phyloP scores from a whole-genome alignment of 805 yeast genomes.

The Yamadazyma endophytica region DNA sequence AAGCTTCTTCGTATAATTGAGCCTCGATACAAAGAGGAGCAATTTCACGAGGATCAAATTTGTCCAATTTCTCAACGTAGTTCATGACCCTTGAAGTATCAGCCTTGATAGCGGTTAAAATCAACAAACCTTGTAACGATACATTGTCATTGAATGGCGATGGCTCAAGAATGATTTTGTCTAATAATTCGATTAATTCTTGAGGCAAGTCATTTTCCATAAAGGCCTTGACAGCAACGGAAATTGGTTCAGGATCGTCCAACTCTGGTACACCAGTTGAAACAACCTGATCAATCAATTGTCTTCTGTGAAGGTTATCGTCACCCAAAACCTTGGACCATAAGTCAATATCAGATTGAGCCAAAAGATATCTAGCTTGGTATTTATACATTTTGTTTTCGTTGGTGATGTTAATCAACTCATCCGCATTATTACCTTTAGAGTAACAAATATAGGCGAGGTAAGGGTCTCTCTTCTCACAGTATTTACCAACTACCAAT shows the following conservation, averaged over 20 bases:
- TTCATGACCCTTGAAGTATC: constrained; percentile 80
- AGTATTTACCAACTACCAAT: constrained; percentile 93
- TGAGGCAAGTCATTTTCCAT: constrained; percentile 92
- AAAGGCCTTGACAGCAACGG: constrained; percentile 89
- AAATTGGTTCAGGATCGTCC: constrained; percentile 88
- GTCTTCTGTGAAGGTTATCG: constrained; percentile 85
- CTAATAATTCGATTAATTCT: constrained; percentile 90
- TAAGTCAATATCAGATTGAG: constrained; percentile 78
- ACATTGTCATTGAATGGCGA: constrained; percentile 95
- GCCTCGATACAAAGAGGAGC: constrained; percentile 89
- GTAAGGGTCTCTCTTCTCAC: constrained; percentile 99
- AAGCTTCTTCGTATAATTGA: constrained; percentile 88
- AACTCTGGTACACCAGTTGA: constrained; percentile 95
- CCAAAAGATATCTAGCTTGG: constrained; percentile 93
- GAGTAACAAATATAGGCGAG: constrained; percentile 96
- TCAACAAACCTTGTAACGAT: constrained; percentile 86
- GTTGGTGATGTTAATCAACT: constrained; percentile 86
- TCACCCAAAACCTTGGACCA: constrained; percentile 77
- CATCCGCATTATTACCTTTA: constrained; percentile 89
- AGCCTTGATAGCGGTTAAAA: constrained; percentile 93
- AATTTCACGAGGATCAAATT: constrained; percentile 89
- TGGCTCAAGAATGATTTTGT: constrained; percentile 94
- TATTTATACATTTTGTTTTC: constrained; percentile 98
- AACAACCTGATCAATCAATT: constrained; percentile 87
- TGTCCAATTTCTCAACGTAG: constrained; percentile 85